Evolutionary conservation across 305 asterid species (phyloP).

Genomic region (Ruellia speciosa): DNA sequence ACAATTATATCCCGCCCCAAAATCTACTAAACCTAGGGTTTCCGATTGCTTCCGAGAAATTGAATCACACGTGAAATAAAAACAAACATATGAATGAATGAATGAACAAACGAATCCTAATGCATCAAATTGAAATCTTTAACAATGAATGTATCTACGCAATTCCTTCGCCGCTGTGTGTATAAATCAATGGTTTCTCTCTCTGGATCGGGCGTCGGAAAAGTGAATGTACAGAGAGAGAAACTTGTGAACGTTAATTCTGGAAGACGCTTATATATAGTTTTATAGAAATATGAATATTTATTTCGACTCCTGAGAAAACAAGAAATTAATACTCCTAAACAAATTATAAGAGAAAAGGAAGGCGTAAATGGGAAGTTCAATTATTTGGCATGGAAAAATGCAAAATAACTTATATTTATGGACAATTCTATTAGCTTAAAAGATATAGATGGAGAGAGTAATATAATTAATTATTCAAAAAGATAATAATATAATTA

Average conservation of each 20-base stretch:
- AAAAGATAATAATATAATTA: too few relatives aligned
- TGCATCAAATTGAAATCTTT: constrained; percentile 23
- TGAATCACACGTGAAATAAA: neutral
- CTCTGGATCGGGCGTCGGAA: constrained; percentile 54
- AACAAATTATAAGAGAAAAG: too few relatives aligned
- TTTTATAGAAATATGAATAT: too few relatives aligned
- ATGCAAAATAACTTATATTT: too few relatives aligned
- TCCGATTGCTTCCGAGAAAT: constrained; percentile 21
- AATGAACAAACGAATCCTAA: constrained; percentile 17
- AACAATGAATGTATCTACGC: constrained; percentile 18
- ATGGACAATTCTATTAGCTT: too few relatives aligned
- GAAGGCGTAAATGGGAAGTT: too few relatives aligned
- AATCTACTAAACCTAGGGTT: constrained; percentile 33
- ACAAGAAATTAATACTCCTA: too few relatives aligned
- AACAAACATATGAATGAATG: neutral
- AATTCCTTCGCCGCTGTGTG: constrained; percentile 19
- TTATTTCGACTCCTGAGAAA: too few relatives aligned
- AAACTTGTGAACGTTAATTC: neutral
- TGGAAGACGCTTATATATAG: neutral
- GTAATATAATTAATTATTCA: too few relatives aligned
- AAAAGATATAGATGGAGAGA: too few relatives aligned
- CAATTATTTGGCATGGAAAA: too few relatives aligned
- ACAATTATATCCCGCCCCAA: constrained; percentile 24
- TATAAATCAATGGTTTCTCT: constrained; percentile 29
- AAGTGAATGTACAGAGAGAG: constrained; percentile 44